These are phyloP conservation scores for Hymenoscyphus fraxineus DNA, from an alignment of 2,329 filamentous ascomycete species.

Conservation along the genomic window DNA sequence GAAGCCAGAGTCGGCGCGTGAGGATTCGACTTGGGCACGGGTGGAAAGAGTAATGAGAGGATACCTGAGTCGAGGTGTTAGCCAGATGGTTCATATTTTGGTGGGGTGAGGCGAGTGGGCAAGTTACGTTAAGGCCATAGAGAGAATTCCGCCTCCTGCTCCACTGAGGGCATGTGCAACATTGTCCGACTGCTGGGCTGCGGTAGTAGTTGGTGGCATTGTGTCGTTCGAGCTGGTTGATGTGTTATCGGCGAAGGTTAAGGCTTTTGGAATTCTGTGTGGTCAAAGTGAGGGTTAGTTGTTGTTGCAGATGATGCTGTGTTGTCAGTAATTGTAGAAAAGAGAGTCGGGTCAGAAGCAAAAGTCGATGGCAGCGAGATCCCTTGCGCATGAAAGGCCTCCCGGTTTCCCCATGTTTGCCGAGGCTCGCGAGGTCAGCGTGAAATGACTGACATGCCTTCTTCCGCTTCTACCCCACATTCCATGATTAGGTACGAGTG, in stretches of 20 bases:
- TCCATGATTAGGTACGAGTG: too few relatives aligned
- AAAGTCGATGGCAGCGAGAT: not conserved
- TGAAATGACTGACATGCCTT: not conserved
- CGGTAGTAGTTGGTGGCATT: slow-evolving; percentile 30
- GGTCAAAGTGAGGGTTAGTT: not conserved
- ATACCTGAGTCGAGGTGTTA: slow-evolving; percentile 55
- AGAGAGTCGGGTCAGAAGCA: not conserved
- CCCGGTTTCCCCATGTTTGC: slow-evolving; percentile 4
- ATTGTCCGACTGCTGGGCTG: slow-evolving; percentile 76
- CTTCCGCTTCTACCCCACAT: too few relatives aligned
- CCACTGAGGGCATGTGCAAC: slow-evolving; percentile 92
- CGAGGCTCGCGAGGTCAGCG: slow-evolving; percentile 15
- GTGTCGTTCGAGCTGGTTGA: slow-evolving; percentile 8
- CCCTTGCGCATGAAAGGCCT: slow-evolving; percentile 1
- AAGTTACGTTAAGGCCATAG: slow-evolving; percentile 89
- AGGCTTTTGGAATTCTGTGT: not conserved
- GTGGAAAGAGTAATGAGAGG: slow-evolving; percentile 97
- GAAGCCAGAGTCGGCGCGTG: slow-evolving; percentile 81
- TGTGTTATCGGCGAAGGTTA: not conserved
- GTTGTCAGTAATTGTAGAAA: not conserved
- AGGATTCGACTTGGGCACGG: slow-evolving; percentile 95
- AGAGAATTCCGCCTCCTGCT: slow-evolving; percentile 87
- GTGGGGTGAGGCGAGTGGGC: slow-evolving; percentile 14
- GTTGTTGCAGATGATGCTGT: not conserved
- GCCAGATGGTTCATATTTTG: not conserved